Evolutionary conservation across 2,329 filamentous ascomycete genomes (phyloP).

Genomic region (Ceratocystis eucalypticola): DNA sequence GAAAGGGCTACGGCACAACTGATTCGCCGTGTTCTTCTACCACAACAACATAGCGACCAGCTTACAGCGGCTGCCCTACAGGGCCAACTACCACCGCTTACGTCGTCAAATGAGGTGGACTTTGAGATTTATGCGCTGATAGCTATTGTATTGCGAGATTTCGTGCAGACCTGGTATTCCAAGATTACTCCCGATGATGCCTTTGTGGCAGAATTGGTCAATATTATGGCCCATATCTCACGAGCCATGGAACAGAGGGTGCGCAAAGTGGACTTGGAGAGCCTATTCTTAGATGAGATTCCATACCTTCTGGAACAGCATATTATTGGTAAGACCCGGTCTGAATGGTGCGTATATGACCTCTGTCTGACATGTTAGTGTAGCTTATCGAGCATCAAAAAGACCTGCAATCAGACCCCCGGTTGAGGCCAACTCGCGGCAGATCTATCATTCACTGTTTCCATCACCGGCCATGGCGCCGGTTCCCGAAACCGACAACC

Average conservation of each 20-base stretch:
- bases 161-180: slow-evolving; percentile 83
- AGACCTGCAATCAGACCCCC: slow-evolving; percentile 44
- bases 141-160: slow-evolving; percentile 77
- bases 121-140: slow-evolving; percentile 79
- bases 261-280: slow-evolving; percentile 68
- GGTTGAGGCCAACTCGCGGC: slow-evolving; percentile 47
- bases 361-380: slow-evolving; percentile 6
- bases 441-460: slow-evolving; percentile 70
- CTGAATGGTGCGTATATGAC: slow-evolving; percentile 2
- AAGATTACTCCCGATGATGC: slow-evolving; percentile 83
- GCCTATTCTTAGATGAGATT: slow-evolving; percentile 73
- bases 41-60: slow-evolving; percentile 50
- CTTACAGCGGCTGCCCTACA: slow-evolving; percentile 50
- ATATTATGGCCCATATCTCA: slow-evolving; percentile 85
- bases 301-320: slow-evolving; percentile 71
- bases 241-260: slow-evolving; percentile 75
- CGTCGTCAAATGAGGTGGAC: slow-evolving; percentile 87
- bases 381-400: slow-evolving; percentile 62
- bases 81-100: slow-evolving; percentile 75
- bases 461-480: slow-evolving; percentile 72
- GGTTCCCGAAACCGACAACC: slow-evolving; percentile 46
- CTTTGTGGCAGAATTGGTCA: slow-evolving; percentile 77
- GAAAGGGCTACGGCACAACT: slow-evolving; percentile 69
- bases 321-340: slow-evolving; percentile 49
- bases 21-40: slow-evolving; percentile 69